phyloP scores from a whole-genome alignment of 768 basidiomycete genomes.

The Stropharia rugosoannulata region DNA sequence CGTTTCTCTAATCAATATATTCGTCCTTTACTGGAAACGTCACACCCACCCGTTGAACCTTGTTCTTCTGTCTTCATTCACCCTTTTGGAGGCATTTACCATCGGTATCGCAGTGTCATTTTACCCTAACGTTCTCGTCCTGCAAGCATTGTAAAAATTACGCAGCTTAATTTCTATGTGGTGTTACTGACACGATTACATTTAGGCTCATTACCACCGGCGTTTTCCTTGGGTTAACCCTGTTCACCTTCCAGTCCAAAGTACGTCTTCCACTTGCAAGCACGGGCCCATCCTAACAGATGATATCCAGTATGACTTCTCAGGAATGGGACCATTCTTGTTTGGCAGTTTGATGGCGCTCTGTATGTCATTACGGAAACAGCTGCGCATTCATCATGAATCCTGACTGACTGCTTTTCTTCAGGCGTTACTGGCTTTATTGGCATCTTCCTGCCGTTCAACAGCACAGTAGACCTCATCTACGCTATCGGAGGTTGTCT shows the following conservation, averaged over 20 bases:
- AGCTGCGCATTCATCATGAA: background rate
- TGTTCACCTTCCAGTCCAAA: constrained; percentile 96
- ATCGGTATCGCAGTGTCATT: constrained; percentile 85
- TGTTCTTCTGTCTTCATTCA: constrained; percentile 83
- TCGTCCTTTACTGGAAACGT: constrained; percentile 88
- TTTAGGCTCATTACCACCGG: constrained; percentile 79
- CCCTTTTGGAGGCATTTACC: constrained; percentile 86
- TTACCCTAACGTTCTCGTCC: constrained; percentile 67
- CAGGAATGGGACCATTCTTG: constrained; percentile 87
- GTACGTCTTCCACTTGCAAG: constrained; percentile 32
- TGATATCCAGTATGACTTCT: constrained; percentile 80
- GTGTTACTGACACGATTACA: constrained; percentile 9
- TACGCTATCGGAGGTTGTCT: constrained; percentile 78
- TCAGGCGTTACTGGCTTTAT: constrained; percentile 81
- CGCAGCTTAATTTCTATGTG: background rate
- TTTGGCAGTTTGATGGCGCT: constrained; percentile 84
- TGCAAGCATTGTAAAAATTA: constrained; percentile 77
- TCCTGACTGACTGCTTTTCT: background rate
- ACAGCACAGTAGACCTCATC: constrained; percentile 75
- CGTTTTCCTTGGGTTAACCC: constrained; percentile 89
- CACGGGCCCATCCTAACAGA: background rate
- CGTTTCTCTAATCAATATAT: constrained; percentile 77
- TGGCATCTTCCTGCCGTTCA: constrained; percentile 85
- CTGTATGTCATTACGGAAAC: constrained; percentile 38
- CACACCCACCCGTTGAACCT: constrained; percentile 90